Conservation (phyloP, 768 basidiomycete genomes). For the Mycena indigotica region DNA sequence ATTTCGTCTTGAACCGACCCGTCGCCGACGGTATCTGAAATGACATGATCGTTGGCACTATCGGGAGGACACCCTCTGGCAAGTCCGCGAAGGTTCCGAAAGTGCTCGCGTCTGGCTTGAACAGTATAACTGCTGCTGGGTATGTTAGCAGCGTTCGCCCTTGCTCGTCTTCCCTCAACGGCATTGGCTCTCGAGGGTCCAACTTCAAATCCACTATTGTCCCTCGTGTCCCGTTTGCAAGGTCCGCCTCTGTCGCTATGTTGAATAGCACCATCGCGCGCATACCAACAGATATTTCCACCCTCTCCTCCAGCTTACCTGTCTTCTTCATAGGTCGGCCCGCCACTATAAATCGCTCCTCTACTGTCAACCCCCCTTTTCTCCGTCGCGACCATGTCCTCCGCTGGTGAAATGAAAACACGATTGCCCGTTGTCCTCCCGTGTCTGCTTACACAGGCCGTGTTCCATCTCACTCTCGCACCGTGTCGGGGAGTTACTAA, state of each 20-base stretch:
- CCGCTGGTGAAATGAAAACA: not conserved
- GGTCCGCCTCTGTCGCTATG: constrained; percentile 6
- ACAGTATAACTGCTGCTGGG: constrained; percentile 29
- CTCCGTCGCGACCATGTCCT: not conserved
- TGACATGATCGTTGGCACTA: constrained; percentile 21
- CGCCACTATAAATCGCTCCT: not conserved
- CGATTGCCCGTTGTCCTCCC: not conserved
- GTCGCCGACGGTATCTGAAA: constrained; percentile 14
- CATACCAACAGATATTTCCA: constrained; percentile 34
- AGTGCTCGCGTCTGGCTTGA: constrained; percentile 29
- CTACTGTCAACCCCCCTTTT: constrained; percentile 6
- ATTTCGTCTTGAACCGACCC: not conserved
- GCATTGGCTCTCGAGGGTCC: not conserved
- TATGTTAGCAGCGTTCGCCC: constrained; percentile 15
- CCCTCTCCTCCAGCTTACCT: constrained; percentile 14
- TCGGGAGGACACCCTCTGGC: constrained; percentile 28
- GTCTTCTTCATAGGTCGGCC: not conserved
- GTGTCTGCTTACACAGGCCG: not conserved
- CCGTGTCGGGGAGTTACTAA: constrained; percentile 1
- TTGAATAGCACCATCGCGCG: constrained; percentile 33
- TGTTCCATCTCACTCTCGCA: not conserved
- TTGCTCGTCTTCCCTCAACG: not conserved
- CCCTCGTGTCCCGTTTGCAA: constrained; percentile 13
- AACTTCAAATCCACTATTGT: not conserved
- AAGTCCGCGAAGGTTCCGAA: constrained; percentile 26